Base-by-base conservation (phyloP, 208 protist species). In the Angomonas ambiguus region DNA sequence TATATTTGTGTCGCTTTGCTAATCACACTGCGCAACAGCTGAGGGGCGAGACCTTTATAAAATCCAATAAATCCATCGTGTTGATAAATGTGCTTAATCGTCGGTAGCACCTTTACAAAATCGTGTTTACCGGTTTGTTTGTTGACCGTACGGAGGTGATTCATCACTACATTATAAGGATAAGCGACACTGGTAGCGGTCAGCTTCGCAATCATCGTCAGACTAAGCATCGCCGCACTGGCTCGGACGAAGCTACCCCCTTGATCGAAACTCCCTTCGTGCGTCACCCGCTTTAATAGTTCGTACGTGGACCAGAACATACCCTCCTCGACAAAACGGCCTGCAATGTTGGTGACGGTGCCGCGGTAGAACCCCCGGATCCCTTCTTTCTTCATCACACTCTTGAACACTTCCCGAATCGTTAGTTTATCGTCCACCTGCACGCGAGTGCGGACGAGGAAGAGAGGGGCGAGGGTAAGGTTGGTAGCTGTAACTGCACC, bases 121-220 rank as follows among this genome's bases (percentile, higher is more conserved):
- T 96, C 87, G 71, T 87, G 81, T 42, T 76, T 74, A 5, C 90
- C 85, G 1, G 87, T 96, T 1, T 66, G 57, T 48, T 84, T 88
- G 77, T 93, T 94, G 48, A 94, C 88, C 6, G 84, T 93, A 51
- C 91, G 88, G 20, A 96, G 59, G 64, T 96, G 91, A 41, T 82
- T 93, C 84, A 94, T 94, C 32, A 96, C 75, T 30, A 94, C 91
- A 65, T 96, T 96, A 74, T 96, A 96, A 8, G 91, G 91, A 69
- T 96, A 96, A 18, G 88, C 76, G 10, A 96, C 62, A n/a, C 58
- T 64, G 8, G 77, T 77, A 1, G 86, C 87, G 0, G 78, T 66
- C 13, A 96, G 72, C 65, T 96, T 96, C 6, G 86, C 73, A 0
- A 87, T 49, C 80, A 92, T 89, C 30, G 91, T 82, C 32, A 96